Evolutionary conservation across 306 rosid species (phyloP), one percentile per base, ranked within the genome.

Genomic region (Cicer judaicum): DNA sequence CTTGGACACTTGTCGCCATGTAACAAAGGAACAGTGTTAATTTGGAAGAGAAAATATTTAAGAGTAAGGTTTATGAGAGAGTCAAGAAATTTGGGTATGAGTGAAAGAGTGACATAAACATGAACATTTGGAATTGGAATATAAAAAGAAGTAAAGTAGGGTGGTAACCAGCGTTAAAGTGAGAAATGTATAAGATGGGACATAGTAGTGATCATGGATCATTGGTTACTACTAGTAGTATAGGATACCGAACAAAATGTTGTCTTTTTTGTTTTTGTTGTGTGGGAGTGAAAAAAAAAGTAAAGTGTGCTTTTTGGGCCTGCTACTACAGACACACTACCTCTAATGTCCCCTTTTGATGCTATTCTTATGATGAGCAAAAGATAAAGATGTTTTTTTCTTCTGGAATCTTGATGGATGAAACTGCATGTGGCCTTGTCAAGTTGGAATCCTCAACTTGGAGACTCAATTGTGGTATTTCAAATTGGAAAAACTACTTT

Each of bases 1-100:
- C 73, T 72, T 41, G 81, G 48, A 68, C 64, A 11, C 5, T 73
- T 57, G 70, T 79, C 15, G 81, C 84, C 96, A 89, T 92, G 39
- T 76, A 36, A 76, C 1, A 76, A 60, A 75, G 57, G 62, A 46
- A 78, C 5, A 48, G 73, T 68, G 8, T 73, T 12, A 47, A 65
- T 78, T 75, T 0, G 64, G 53, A 50, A 73, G 80, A 64, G 55
- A 14, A 62, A 7, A 64, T 46, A 46, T 53, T 38, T 55, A 40
- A 68, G 83, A 50, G 49, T 43, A 61, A 61, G 78, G 19, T 64
- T 64, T 73, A 76, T 68, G 18, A 48, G n/a, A 70, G 56, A 57
- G 52, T 41, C 8, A 46, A 13, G 73, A n/a, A 0, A 76, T 44
- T 82, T 12, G 59, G 15, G 15, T 74, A 73, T 75, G 86, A 47